Percentiles rank a stretch among this genome's conserved stretches.
These are phyloP conservation scores for Podaxis carcinomalis DNA, from an alignment of 768 basidiomycete genomes.

Conservation along the genomic window DNA sequence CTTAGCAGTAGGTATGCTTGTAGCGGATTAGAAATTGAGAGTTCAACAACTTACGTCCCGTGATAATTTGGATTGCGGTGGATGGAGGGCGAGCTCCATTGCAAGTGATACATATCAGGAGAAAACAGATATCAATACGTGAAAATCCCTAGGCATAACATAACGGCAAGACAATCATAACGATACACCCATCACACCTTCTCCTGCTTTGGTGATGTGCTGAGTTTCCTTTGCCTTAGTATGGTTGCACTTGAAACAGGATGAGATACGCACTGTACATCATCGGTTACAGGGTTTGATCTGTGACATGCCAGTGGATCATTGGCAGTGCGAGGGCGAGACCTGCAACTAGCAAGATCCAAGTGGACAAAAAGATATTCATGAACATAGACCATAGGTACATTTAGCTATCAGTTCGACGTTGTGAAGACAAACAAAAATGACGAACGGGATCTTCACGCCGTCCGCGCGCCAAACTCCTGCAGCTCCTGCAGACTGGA, in stretches of 20 bases:
- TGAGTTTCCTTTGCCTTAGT: slow-evolving; percentile 12
- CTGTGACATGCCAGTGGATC: slow-evolving; percentile 66
- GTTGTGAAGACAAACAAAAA: not conserved
- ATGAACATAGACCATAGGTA: slow-evolving; percentile 39
- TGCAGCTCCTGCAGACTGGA: slow-evolving; percentile 75
- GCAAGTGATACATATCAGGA: no score
- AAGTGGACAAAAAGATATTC: slow-evolving; percentile 71
- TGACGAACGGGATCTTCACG: slow-evolving; percentile 51
- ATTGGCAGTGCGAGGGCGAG: slow-evolving; percentile 67
- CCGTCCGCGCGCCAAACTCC: slow-evolving; percentile 72
- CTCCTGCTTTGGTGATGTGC: slow-evolving; percentile 17
- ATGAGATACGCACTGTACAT: slow-evolving; percentile 30
- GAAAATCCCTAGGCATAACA: not conserved
- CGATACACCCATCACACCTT: not conserved
- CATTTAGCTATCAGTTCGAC: not conserved
- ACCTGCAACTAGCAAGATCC: slow-evolving; percentile 64
- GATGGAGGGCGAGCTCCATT: no score
- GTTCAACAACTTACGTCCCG: no score
- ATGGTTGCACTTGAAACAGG: not conserved
- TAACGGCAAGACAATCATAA: not conserved
- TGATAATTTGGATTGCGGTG: no score
- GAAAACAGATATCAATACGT: no score
- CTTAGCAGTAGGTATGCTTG: no score
- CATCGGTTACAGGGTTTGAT: slow-evolving; percentile 49
- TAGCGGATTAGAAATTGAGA: no score